Evolutionary conservation across 225 moss, liverwort and hornwort species (phyloP).

Genomic region (Anthoceros angustus): DNA sequence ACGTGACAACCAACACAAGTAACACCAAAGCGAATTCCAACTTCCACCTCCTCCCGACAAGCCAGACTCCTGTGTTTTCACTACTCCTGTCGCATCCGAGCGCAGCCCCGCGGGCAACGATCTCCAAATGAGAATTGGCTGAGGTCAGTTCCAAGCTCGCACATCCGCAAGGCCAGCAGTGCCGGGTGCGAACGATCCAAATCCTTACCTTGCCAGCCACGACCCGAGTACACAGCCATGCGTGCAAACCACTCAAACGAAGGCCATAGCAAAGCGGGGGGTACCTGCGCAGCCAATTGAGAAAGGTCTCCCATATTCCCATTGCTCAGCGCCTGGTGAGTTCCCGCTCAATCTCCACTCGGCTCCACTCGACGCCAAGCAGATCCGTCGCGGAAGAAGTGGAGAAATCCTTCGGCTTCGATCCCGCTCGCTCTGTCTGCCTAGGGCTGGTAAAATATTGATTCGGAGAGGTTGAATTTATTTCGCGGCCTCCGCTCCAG

Average conservation of each 20-base stretch:
- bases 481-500: too few species aligned
- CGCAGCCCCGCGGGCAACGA: too few species aligned
- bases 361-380: neutral
- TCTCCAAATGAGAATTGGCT: too few species aligned
- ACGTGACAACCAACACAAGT: neutral
- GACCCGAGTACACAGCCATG: too few species aligned
- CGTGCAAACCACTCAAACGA: neutral
- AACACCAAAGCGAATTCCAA: neutral
- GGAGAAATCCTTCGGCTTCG: neutral
- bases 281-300: constrained; percentile 97
- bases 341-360: neutral
- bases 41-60: too few species aligned
- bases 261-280: neutral
- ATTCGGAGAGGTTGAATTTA: neutral
- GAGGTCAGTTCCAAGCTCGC: too few species aligned
- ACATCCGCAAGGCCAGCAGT: too few species aligned
- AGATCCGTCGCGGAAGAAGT: neutral
- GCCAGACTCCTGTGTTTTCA: too few species aligned
- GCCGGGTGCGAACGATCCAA: too few species aligned
- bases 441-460: neutral
- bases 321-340: constrained; percentile 9
- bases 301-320: constrained; percentile 83
- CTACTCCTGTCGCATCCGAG: too few species aligned
- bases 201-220: too few species aligned
- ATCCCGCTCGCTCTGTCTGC: neutral